Conservation (phyloP, 2,329 filamentous ascomycete species). For the Verticillium alfalfae region DNA sequence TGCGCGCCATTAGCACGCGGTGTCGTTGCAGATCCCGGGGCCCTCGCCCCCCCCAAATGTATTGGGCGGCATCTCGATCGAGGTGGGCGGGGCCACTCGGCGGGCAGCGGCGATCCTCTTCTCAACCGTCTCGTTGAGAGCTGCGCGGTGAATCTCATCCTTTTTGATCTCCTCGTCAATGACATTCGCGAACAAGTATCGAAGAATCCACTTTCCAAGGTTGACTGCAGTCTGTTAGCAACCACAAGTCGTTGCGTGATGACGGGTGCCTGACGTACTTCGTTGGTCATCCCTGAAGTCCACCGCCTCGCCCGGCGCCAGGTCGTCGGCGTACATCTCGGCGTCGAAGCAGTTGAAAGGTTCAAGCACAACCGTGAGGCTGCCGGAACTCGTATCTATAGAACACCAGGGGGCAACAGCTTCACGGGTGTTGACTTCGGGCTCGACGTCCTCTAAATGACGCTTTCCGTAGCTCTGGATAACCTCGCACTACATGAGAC, state of each 20-base stretch:
- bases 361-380: constrained; percentile 83
- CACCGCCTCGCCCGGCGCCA: constrained; percentile 65
- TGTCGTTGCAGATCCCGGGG: constrained; percentile 44
- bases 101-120: constrained; percentile 50
- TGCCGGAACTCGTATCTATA: constrained; percentile 88
- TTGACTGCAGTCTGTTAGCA: constrained; percentile 60
- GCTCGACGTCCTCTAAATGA: constrained; percentile 87
- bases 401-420: constrained; percentile 95
- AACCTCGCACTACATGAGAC: constrained; percentile 62
- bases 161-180: constrained; percentile 86
- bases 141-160: constrained; percentile 68
- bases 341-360: constrained; percentile 97
- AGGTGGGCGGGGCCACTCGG: constrained; percentile 53
- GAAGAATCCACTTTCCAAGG: constrained; percentile 90
- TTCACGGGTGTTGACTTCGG: constrained; percentile 79
- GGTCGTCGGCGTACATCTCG: constrained; percentile 92
- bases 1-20: constrained; percentile 62
- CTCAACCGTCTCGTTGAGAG: constrained; percentile 58
- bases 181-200: constrained; percentile 84
- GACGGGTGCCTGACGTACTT: constrained; percentile 50
- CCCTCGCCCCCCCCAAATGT: constrained; percentile 25
- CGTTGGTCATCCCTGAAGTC: constrained; percentile 90
- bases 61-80: constrained; percentile 42
- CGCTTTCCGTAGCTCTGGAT: constrained; percentile 91
- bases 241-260: not conserved